Evolutionary conservation across 352 stramenopile species (phyloP), one percentile per base, ranked within the genome.

Genomic region (Phytophthora melonis): DNA sequence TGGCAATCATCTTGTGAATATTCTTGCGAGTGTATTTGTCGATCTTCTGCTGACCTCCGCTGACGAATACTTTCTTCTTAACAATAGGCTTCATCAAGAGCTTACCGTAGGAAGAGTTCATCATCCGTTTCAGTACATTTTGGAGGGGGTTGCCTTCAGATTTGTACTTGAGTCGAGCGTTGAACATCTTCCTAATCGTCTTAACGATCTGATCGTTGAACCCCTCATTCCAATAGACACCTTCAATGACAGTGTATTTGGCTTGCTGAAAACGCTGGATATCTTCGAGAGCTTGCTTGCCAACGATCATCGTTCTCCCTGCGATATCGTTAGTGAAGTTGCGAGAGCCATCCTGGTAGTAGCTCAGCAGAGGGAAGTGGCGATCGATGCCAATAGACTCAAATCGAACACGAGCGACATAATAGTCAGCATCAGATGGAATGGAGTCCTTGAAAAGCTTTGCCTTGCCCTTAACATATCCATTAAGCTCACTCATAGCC

Each of bases 111-210:
- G 50, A 60, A 16, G 2, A 23, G 50, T 68, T 68, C 61, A 68
- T 54, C 32, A 68, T 53, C 16, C 61, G 50, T 36, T 68, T 68
- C 7, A 68, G 7, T 30, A 60, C 61, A 8, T 68, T 56, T 18
- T 68, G 34, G 16, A 60, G 13, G 5, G 61, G 10, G 47, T 68
- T 68, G 0, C 36, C 36, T 32, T 60, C 50, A 3, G 50, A 19
- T 55, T 68, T 68, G 50, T 60, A 60, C 9, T 60, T 47, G 39
- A 47, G 39, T 0, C 39, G 39, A n/a, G 39, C 36, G 13, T 47
- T 13, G 14, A 47, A n/a, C 39, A 60, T 60, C 7, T 59, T 60
- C 13, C 7, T 13, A 13, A 68, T 68, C 0, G 50, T 55, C 1
- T 45, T n/a, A 19, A 2, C 16, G 14, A 68, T 68, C 16, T 25